phyloP scores from a whole-genome alignment of 176 grass and related monocot species.

The Paspalum vaginatum region DNA sequence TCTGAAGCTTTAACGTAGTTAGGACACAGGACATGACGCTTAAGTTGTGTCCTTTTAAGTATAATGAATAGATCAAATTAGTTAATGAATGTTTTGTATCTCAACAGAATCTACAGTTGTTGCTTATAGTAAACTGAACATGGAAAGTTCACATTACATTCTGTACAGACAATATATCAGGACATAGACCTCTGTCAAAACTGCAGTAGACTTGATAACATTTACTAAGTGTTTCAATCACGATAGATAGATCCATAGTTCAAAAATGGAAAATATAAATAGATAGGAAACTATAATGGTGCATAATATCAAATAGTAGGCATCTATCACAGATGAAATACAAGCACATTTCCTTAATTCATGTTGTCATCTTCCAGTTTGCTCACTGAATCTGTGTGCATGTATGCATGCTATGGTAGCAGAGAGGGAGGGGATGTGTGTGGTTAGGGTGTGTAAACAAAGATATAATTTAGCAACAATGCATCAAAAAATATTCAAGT shows the following conservation, averaged over 20 bases:
- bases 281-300: background rate
- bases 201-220: background rate
- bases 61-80: slow-evolving; percentile 16
- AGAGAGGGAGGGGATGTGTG: background rate
- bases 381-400: background rate
- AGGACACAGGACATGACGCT: background rate
- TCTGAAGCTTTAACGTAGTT: slow-evolving; percentile 16
- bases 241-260: background rate
- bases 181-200: slow-evolving; percentile 6
- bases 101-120: slow-evolving; percentile 2
- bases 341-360: background rate
- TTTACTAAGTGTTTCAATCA: slow-evolving; percentile 19
- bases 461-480: slow-evolving; percentile 7
- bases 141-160: slow-evolving; percentile 4
- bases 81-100: slow-evolving; percentile 8
- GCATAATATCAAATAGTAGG: slow-evolving; percentile 1
- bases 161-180: background rate
- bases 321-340: background rate
- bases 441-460: background rate
- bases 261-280: background rate
- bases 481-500: background rate
- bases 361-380: slow-evolving; percentile 1
- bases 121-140: slow-evolving; percentile 21
- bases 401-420: background rate
- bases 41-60: slow-evolving; percentile 1